A percentile compares a stretch with the other conserved stretches of the same genome.
Evolutionary conservation across 2,329 filamentous ascomycete genomes (phyloP).

Genomic region (Podosphaera aphanis): DNA sequence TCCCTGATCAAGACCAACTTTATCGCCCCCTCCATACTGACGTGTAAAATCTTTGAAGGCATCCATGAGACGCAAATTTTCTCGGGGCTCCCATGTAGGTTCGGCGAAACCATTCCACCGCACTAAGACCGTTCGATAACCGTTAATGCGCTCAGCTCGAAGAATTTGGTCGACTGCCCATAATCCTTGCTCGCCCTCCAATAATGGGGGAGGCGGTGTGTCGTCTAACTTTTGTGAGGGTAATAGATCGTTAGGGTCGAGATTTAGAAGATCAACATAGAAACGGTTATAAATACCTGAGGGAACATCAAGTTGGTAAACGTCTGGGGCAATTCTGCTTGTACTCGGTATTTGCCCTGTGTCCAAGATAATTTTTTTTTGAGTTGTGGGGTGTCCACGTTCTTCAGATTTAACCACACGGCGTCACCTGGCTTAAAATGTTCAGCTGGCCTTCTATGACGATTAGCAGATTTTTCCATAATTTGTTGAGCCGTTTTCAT

Average conservation of each 20-base stretch:
- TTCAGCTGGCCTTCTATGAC: neutral
- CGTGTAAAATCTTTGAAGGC: too few relatives aligned
- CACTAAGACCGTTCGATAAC: neutral
- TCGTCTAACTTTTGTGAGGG: slow-evolving; percentile 1
- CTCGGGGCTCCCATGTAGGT: too few relatives aligned
- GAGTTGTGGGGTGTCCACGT: neutral
- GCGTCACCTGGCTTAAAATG: neutral
- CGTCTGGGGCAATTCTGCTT: neutral
- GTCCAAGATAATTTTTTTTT: neutral
- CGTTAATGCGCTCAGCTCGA: neutral
- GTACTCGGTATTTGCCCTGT: neutral
- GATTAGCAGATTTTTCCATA: neutral
- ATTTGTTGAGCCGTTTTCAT: neutral
- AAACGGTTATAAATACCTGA: neutral
- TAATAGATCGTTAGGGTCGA: neutral
- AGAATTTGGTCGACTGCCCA: neutral
- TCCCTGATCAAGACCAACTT: too few relatives aligned
- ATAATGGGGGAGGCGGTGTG: neutral
- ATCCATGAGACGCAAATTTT: too few relatives aligned
- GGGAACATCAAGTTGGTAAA: neutral
- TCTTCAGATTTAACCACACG: slow-evolving; percentile 1
- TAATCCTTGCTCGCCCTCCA: neutral
- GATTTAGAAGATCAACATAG: slow-evolving; percentile 1
- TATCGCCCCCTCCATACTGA: too few relatives aligned
- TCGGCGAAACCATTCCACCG: neutral